Conservation (phyloP, 805 yeast species). For the Schizosaccharomyces japonicus region DNA sequence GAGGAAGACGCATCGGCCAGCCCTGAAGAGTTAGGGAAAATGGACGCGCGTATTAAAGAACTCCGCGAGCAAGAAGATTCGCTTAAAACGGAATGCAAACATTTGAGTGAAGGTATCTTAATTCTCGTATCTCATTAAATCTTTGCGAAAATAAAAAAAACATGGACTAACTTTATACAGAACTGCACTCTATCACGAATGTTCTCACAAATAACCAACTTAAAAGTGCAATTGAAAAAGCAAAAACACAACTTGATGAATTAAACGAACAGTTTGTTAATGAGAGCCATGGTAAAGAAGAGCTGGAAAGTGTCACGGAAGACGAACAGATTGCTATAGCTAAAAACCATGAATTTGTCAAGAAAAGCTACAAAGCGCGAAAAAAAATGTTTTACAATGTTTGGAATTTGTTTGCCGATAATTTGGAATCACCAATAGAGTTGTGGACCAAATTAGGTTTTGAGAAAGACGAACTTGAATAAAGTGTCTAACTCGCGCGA, state of each 20-base stretch:
- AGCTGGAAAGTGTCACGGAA: neutral
- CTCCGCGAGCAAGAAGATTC: neutral
- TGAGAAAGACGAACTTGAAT: neutral
- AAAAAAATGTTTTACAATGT: neutral
- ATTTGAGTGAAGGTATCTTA: no score
- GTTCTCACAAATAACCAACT: no score
- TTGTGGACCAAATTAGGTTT: neutral
- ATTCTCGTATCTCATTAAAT: no score
- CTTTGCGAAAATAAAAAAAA: no score
- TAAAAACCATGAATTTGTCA: neutral
- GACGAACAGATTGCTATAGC: neutral
- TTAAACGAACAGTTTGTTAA: no score
- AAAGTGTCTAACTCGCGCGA: no score
- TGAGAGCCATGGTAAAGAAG: no score
- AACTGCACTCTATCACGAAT: no score
- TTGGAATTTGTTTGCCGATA: neutral
- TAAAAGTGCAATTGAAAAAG: no score
- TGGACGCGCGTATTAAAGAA: neutral
- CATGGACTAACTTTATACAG: no score
- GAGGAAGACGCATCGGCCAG: neutral
- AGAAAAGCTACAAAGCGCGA: neutral
- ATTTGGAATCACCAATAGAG: neutral
- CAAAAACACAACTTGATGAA: no score
- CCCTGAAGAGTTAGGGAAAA: neutral
- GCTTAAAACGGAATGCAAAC: neutral